A percentile compares a stretch with the other conserved stretches of the same genome.
phyloP scores from a whole-genome alignment of 2,329 filamentous ascomycete species.

The Pochonia chlamydosporia region DNA sequence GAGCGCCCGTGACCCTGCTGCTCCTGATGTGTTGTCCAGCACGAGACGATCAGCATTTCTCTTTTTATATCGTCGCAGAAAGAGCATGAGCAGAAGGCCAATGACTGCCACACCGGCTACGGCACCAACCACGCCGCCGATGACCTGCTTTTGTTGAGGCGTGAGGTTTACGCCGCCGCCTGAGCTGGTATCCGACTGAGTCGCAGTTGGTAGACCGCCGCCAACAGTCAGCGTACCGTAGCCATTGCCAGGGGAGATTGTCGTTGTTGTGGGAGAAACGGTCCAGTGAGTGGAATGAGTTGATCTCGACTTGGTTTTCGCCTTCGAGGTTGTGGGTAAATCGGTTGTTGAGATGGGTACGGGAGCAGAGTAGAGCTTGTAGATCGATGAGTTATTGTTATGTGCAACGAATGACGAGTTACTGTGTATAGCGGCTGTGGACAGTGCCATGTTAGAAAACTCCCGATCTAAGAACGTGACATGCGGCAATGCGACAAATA shows the following conservation, averaged over 20 bases:
- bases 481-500: neutral
- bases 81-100: slow-evolving; percentile 44
- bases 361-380: slow-evolving; percentile 1
- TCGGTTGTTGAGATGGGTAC: slow-evolving; percentile 1
- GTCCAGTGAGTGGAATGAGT: slow-evolving; percentile 1
- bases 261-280: neutral
- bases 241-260: neutral
- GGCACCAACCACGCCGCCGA: slow-evolving; percentile 52
- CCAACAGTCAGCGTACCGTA: neutral
- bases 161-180: slow-evolving; percentile 19
- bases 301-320: slow-evolving; percentile 1
- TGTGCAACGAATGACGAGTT: slow-evolving; percentile 8
- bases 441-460: neutral
- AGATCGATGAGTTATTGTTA: slow-evolving; percentile 3
- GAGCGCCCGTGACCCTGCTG: slow-evolving; percentile 10
- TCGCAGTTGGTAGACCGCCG: slow-evolving; percentile 1
- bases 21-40: slow-evolving; percentile 30
- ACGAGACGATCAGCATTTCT: slow-evolving; percentile 37
- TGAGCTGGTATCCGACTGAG: slow-evolving; percentile 7
- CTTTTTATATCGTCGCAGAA: slow-evolving; percentile 53
- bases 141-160: slow-evolving; percentile 34
- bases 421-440: slow-evolving; percentile 1
- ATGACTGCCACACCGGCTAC: slow-evolving; percentile 54
- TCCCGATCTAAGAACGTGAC: too few species aligned
- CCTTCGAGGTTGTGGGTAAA: neutral